Evolutionary conservation across 805 yeast genomes (phyloP), one percentile per base, ranked within the genome.

Genomic region (Wickerhamiella cacticola): DNA sequence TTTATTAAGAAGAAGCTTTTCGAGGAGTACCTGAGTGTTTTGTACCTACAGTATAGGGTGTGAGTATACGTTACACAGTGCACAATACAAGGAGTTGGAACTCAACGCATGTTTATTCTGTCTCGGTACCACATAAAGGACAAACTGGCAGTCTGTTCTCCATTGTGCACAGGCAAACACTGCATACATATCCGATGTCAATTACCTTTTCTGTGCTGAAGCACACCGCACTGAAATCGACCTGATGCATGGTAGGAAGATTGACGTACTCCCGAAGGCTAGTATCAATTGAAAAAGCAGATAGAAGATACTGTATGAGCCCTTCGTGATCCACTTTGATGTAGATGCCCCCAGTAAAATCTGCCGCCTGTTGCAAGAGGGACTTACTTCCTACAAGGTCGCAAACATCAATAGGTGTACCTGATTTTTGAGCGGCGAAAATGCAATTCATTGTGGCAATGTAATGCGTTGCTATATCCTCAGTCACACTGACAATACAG

Each of bases 381-480:
- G 94, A 82, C 1, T 94, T 79, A 52, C 76, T 76, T 2, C 63
- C 61, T 0, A 81, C 81, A 24, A 92, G 67, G 58, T 88, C 87
- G 51, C 94, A 89, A 10, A 88, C 88, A 63, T 92, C 97, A 19
- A 92, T 78, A 2, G 96, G 82, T 15, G 88, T 76, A 56, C 79
- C 80, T 55, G 61, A 75, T 63, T 88, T 89, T 56, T 92, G 96
- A 0, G 97, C 95, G 0, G 96, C 89, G 66, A 92, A 92, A 25
- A 92, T 89, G 51, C 92, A 74, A 63, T 92, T 92, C 97, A 92
- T 92, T 39, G 86, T 79, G 3, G 96, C 83, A 39, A 89, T 84
- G 62, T 92, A 94, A 50, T 84, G 85, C 46, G 85, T 69, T 4
- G 86, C 77, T 48, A 77, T 79, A 56, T 85, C 87, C 52, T 78